A percentile compares a stretch with the other conserved stretches of the same genome.
These are phyloP conservation scores for Populus simonii DNA, from an alignment of 345 rosid genomes.

Conservation along the genomic window DNA sequence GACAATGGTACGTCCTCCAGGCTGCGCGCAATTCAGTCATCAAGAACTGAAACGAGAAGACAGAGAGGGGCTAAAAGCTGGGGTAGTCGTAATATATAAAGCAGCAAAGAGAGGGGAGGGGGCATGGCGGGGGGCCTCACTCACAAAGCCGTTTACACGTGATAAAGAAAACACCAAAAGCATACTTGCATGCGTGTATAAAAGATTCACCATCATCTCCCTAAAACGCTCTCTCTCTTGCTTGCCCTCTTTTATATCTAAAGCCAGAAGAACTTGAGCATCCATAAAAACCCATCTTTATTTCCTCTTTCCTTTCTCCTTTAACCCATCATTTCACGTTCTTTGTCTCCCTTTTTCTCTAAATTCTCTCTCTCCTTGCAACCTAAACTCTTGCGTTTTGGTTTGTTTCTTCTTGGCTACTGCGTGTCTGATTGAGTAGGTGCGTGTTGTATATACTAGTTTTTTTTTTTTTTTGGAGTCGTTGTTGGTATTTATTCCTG, in stretches of 20 bases:
- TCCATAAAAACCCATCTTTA: slow-evolving; percentile 3
- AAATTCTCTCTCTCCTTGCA: neutral
- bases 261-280: neutral
- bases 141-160: slow-evolving; percentile 70
- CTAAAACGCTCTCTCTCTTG: slow-evolving; percentile 7
- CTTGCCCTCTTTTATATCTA: neutral
- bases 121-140: slow-evolving; percentile 14
- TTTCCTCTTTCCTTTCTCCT: slow-evolving; percentile 9
- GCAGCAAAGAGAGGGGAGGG: slow-evolving; percentile 1
- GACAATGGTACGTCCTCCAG: slow-evolving; percentile 34
- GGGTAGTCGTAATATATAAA: neutral
- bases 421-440: slow-evolving; percentile 21
- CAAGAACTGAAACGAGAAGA: slow-evolving; percentile 25
- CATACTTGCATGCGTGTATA: slow-evolving; percentile 93
- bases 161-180: slow-evolving; percentile 84
- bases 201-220: slow-evolving; percentile 51
- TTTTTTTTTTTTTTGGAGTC: neutral
- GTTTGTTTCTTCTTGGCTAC: neutral
- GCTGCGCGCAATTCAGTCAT: slow-evolving; percentile 43
- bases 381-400: neutral
- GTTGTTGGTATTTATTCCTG: slow-evolving; percentile 9
- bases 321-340: slow-evolving; percentile 21
- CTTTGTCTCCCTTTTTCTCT: slow-evolving; percentile 7
- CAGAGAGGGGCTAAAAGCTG: neutral
- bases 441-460: slow-evolving; percentile 18